Percentiles rank a stretch among this genome's conserved stretches.
Evolutionary conservation across 1,284 basidiomycete species (phyloP).

Genomic region (Thecaphora thlaspeos): DNA sequence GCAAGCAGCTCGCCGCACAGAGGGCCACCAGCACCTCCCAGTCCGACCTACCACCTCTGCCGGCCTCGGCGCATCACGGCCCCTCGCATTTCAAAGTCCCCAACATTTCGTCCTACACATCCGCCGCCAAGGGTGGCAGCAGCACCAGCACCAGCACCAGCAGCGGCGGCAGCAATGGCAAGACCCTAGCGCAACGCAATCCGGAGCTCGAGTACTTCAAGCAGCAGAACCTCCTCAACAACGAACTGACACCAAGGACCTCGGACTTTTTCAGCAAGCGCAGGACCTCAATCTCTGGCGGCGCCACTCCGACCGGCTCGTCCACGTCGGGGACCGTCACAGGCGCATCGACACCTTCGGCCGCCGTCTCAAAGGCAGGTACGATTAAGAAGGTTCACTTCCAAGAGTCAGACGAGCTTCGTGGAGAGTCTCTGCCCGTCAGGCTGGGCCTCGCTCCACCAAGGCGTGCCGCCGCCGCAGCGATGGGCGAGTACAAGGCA

Average conservation of each 20-base stretch:
- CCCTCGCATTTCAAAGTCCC: no score
- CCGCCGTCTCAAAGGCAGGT: background rate
- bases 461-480: conserved; percentile 16
- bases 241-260: conserved; percentile 29
- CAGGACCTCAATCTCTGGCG: background rate
- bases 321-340: background rate
- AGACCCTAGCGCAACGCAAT: conserved; percentile 12
- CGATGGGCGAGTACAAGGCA: conserved; percentile 19
- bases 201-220: conserved; percentile 37
- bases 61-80: background rate
- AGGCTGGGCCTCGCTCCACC: conserved; percentile 42
- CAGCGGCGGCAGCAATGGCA: conserved; percentile 3
- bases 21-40: conserved; percentile 8
- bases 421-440: conserved; percentile 33
- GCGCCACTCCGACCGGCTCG: background rate
- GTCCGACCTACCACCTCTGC: conserved; percentile 16
- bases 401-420: conserved; percentile 17
- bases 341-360: background rate
- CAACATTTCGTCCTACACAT: conserved; percentile 7
- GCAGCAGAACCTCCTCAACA: conserved; percentile 21
- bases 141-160: background rate
- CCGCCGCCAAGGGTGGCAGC: background rate
- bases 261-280: conserved; percentile 36
- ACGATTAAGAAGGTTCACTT: conserved; percentile 4
- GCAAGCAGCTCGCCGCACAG: conserved; percentile 13